Evolutionary conservation across 352 stramenopile genomes (phyloP), one percentile per base, ranked within the genome.

Genomic region (Pseudoperonospora humuli): DNA sequence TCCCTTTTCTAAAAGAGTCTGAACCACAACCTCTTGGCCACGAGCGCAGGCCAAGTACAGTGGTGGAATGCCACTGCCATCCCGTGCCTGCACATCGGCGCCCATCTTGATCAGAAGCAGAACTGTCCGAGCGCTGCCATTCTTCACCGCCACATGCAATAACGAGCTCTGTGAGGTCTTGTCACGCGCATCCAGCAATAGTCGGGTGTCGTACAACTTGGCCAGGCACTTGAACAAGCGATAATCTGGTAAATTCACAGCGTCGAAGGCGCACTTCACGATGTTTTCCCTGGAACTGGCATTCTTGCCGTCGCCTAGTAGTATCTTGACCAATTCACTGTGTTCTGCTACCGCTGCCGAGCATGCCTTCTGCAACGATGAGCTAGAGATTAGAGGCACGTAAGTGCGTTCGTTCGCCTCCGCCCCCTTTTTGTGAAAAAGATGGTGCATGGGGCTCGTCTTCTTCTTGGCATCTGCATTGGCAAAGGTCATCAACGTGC

Each of bases 31-130:
- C 18, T 64, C 65, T 39, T 83, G 66, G 15, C 79, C 79, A 11
- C 75, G 67, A n/a, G 79, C 79, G 15, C 70, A 84, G 7, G 76
- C 78, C 50, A 87, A 71, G 52, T 87, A 92, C 37, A 92, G 48
- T 26, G 79, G 65, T 13, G 75, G 65, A 66, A 92, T 85, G 20
- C 76, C 63, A 19, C 63, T 68, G 18, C 63, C 61, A 50, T 88
- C 76, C 21, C 58, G 67, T 20, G 70, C 68, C 39, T 84, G 64
- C 34, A 87, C 75, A 43, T 87, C 73, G 1, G 76, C 57, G 9
- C 74, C 79, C 33, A 84, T 47, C 28, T 61, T 69, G 42, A 87
- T 64, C 21, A 90, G 48, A 24, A 86, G 61, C 42, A 72, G 56
- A 19, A 76, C 67, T 19, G 60, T 75, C 57, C 75, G 84, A 25